These are phyloP conservation scores for Hyphodiscus hymeniophilus DNA, from an alignment of 495 filamentous ascomycete genomes.

Conservation along the genomic window DNA sequence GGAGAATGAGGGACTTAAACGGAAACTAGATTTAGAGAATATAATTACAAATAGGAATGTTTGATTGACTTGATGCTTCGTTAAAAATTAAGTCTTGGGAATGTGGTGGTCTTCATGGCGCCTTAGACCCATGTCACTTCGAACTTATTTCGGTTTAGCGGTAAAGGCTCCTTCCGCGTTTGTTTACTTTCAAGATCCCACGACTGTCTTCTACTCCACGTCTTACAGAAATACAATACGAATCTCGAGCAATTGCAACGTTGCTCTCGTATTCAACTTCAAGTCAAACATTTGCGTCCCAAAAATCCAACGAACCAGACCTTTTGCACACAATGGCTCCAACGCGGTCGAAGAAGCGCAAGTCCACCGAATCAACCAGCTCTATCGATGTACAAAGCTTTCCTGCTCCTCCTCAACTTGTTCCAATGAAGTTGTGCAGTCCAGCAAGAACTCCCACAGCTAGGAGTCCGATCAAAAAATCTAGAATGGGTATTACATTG, in stretches of 20 bases:
- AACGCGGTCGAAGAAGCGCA: conserved; percentile 34
- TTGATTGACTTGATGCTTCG: too few species aligned
- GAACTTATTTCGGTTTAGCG: too few species aligned
- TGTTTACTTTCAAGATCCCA: conserved; percentile 18
- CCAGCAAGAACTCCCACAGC: conserved; percentile 30
- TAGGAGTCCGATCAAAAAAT: conserved; percentile 53
- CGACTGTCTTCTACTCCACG: background rate
- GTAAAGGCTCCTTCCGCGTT: conserved; percentile 5
- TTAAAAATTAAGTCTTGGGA: too few species aligned
- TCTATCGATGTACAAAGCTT: conserved; percentile 26
- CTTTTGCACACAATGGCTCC: conserved; percentile 15
- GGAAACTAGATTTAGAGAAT: too few species aligned
- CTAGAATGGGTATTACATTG: conserved; percentile 55
- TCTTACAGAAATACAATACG: background rate
- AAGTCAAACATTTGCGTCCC: too few species aligned
- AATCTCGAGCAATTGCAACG: background rate
- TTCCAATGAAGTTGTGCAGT: conserved; percentile 33
- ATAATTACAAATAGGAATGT: too few species aligned
- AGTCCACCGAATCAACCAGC: conserved; percentile 40
- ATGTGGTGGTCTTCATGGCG: too few species aligned
- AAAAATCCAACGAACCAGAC: background rate
- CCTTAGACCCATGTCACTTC: too few species aligned
- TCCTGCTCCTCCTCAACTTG: conserved; percentile 26
- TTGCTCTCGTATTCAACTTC: too few species aligned
- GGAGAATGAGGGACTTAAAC: too few species aligned